Conservation (phyloP, 495 filamentous ascomycete genomes). For the Penicillium macrosclerotiorum region DNA sequence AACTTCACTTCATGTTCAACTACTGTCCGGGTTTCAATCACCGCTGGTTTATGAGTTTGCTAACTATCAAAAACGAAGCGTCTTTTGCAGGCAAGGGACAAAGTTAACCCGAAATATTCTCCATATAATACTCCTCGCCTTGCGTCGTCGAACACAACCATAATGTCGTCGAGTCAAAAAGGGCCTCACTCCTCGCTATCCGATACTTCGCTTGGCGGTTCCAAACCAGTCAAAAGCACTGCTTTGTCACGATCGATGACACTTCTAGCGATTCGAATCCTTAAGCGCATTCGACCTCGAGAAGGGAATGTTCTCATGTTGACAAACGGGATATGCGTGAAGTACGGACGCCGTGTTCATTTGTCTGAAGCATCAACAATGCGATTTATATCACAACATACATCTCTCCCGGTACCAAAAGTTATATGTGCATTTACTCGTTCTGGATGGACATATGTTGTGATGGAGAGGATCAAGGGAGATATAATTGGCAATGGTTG, state of each 20-base stretch:
- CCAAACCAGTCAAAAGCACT: conserved; percentile 21
- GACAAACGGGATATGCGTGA: conserved; percentile 37
- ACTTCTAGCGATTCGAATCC: conserved; percentile 25
- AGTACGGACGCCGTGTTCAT: conserved; percentile 33
- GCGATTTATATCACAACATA: conserved; percentile 45
- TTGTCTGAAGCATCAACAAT: conserved; percentile 49
- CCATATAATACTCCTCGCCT: no score
- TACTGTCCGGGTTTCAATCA: no score
- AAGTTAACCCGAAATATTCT: no score
- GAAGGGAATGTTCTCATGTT: conserved; percentile 30
- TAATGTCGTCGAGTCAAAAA: conserved; percentile 4
- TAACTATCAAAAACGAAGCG: no score
- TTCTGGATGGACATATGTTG: conserved; percentile 43
- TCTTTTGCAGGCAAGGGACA: no score
- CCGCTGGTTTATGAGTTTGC: no score
- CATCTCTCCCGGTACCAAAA: conserved; percentile 51
- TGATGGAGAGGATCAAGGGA: conserved; percentile 51
- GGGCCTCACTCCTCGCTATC: conserved; percentile 4
- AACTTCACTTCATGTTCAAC: no score
- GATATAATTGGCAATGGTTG: conserved; percentile 35
- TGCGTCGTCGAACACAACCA: no score
- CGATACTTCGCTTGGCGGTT: conserved; percentile 5
- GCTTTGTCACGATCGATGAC: conserved; percentile 20
- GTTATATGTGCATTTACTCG: conserved; percentile 48
- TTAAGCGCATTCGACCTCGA: conserved; percentile 23